Conservation (phyloP, 1,139 yeast species). For the Sugiyamaella neomexicana region DNA sequence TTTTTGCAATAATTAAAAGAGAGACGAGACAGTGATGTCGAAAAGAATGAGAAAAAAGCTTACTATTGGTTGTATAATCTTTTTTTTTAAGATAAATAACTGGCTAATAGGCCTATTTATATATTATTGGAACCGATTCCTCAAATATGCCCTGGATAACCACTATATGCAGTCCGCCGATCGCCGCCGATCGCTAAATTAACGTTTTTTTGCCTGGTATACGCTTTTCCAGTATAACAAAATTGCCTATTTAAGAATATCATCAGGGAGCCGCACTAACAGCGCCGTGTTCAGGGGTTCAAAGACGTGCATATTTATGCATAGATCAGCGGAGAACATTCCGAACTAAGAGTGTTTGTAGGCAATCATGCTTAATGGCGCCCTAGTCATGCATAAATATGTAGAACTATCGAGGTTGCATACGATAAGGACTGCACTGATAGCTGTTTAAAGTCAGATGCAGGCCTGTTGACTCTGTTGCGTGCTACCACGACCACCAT, state of each 20-base stretch:
- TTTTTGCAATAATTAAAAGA: not conserved
- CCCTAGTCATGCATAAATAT: too few species aligned
- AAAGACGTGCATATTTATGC: not conserved
- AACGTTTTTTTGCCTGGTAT: not conserved
- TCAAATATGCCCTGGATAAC: not conserved
- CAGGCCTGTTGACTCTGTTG: too few species aligned
- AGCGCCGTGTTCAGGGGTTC: not conserved
- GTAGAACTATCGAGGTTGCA: too few species aligned
- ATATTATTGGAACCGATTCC: not conserved
- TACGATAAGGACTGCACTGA: too few species aligned
- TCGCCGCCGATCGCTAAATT: not conserved
- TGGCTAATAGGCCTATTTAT: not conserved
- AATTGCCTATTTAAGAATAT: not conserved
- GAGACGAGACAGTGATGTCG: not conserved
- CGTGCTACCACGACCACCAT: too few species aligned
- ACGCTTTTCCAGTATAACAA: not conserved
- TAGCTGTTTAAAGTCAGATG: too few species aligned
- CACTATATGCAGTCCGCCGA: not conserved
- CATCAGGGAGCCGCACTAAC: not conserved
- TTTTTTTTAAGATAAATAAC: not conserved
- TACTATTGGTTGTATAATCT: too few species aligned
- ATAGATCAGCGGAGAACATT: not conserved
- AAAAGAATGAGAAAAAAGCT: not conserved
- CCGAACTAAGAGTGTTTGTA: not conserved
- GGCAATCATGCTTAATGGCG: too few species aligned